Percentiles rank a stretch among this genome's conserved stretches.
Conservation (phyloP, 139 green algal genomes). For the Astrephomene gubernaculifera region DNA sequence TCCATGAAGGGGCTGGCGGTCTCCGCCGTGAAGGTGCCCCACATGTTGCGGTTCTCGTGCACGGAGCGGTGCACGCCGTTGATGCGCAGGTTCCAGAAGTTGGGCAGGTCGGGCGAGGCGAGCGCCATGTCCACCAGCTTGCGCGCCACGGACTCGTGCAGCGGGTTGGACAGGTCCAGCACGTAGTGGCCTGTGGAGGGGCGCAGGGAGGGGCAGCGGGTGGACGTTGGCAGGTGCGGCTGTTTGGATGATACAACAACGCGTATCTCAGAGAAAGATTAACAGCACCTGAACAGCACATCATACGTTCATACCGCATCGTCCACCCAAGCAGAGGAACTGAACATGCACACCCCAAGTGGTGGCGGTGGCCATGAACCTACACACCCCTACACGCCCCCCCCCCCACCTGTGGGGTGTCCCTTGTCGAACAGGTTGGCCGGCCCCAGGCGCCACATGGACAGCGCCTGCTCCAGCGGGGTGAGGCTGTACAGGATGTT, state of each 20-base stretch:
- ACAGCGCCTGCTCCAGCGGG: constrained; percentile 59
- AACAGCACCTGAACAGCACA: too few species aligned
- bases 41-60: constrained; percentile 70
- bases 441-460: constrained; percentile 62
- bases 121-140: constrained; percentile 69
- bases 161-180: constrained; percentile 66
- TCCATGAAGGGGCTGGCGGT: constrained; percentile 73
- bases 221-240: too few species aligned
- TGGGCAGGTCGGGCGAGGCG: constrained; percentile 61
- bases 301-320: too few species aligned
- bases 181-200: constrained; percentile 63
- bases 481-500: constrained; percentile 62
- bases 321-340: too few species aligned
- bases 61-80: constrained; percentile 38
- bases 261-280: too few species aligned
- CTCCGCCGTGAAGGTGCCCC: constrained; percentile 71
- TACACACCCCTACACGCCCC: neutral
- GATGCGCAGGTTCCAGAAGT: constrained; percentile 78
- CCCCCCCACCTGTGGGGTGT: constrained; percentile 20
- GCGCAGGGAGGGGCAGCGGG: too few species aligned
- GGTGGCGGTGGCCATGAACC: too few species aligned
- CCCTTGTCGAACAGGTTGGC: constrained; percentile 59
- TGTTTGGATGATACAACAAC: too few species aligned
- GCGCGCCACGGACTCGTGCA: constrained; percentile 61
- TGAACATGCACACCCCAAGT: too few species aligned